Percentiles rank a stretch among this genome's conserved stretches.
phyloP scores from a whole-genome alignment of 2,329 filamentous ascomycete genomes.

The Talaromyces sp. region DNA sequence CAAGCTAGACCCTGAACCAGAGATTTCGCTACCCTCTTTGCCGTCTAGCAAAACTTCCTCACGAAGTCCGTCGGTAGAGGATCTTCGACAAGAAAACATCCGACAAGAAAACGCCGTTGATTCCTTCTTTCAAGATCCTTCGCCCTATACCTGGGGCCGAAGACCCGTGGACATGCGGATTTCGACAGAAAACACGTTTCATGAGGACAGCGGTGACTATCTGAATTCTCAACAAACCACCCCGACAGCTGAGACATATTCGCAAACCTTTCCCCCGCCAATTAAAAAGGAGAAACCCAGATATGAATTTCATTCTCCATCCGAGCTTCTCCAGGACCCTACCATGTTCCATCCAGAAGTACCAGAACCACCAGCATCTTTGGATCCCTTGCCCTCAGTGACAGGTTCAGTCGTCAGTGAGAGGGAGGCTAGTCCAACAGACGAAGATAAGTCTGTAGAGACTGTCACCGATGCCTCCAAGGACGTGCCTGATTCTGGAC shows the following conservation, averaged over 20 bases:
- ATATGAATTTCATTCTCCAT: slow-evolving; percentile 44
- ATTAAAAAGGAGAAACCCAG: slow-evolving; percentile 35
- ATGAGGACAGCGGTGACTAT: slow-evolving; percentile 38
- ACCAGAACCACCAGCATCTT: slow-evolving; percentile 19
- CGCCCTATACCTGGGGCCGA: slow-evolving; percentile 19
- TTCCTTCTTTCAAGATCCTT: slow-evolving; percentile 24
- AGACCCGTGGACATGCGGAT: slow-evolving; percentile 22
- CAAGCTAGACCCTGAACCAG: slow-evolving; percentile 35
- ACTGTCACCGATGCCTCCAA: background rate
- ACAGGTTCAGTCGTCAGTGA: slow-evolving; percentile 25
- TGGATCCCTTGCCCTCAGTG: slow-evolving; percentile 24
- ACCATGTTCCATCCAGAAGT: slow-evolving; percentile 16
- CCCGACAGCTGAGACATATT: slow-evolving; percentile 56
- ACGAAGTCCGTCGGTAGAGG: slow-evolving; percentile 41
- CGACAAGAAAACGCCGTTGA: slow-evolving; percentile 16
- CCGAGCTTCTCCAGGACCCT: slow-evolving; percentile 40
- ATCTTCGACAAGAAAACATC: slow-evolving; percentile 20
- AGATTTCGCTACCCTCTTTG: slow-evolving; percentile 45
- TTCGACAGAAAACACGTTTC: slow-evolving; percentile 30
- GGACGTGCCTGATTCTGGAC: slow-evolving; percentile 12
- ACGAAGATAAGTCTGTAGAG: slow-evolving; percentile 10
- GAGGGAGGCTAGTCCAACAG: slow-evolving; percentile 15
- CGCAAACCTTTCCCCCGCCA: slow-evolving; percentile 17
- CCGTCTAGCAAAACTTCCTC: slow-evolving; percentile 49
- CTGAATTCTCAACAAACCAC: slow-evolving; percentile 63